Base-by-base conservation (phyloP, 441 rosid genomes). In the Erodium chrysanthum region DNA sequence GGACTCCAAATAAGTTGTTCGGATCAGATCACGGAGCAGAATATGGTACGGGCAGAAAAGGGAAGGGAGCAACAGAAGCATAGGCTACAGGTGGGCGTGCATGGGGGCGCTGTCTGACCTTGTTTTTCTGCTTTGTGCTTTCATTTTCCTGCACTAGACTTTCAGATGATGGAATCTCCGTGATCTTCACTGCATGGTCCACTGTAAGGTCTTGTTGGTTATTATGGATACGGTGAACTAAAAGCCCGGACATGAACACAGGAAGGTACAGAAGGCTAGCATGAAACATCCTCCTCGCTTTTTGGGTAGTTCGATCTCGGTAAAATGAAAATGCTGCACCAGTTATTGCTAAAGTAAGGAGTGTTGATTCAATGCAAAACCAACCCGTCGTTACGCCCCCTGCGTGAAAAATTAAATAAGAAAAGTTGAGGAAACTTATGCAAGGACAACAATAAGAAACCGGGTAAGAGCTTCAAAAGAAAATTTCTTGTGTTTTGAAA, bases 211-310 rank as follows among this genome's bases (percentile, higher is more conserved):
- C 62, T 61, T 78, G 74, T 35, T 78, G 77, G 64, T 79, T 68
- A 60, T 86, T 81, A 0, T 78, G 33, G 46, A 76, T 61, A 7
- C 92, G 90, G 74, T 90, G 96, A 15, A 85, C 71, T 29, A 90
- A 80, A 5, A 92, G 82, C 65, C 98, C 96, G 8, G 89, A 72
- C 98, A 92, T 88, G 74, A 92, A 88, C 20, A 90, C 86, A 68
- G 96, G 94, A 48, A 94, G 94, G 83, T 91, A 94, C 70, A 91
- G 70, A 66, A 91, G 91, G 81, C 96, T 91, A 3, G 96, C 94
- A 73, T 86, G 76, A 70, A 91, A 88, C 96, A 91, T 94, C 70
- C 69, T 84, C 79, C 80, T 88, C 12, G 94, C 97, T 70, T 87
- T 94, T 14, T 80, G 76, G 68, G 83, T 76, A 4, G 92, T 89